Conservation (phyloP, 2,329 filamentous ascomycete genomes). For the Xylaria polymorpha region DNA sequence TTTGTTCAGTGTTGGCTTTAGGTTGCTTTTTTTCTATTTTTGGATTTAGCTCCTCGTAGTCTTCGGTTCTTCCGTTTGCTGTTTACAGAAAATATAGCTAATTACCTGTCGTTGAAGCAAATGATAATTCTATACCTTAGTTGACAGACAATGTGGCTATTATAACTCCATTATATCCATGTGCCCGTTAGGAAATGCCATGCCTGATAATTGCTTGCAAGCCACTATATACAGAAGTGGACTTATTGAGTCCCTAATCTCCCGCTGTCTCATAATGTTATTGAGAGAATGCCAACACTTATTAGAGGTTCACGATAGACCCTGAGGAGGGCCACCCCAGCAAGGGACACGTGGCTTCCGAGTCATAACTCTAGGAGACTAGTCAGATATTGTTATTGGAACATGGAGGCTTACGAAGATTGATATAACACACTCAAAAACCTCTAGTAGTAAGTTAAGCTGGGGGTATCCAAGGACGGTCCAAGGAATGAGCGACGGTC, state of each 20-base stretch:
- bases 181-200: too few species aligned
- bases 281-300: not conserved
- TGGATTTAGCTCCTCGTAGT: not conserved
- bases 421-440: not conserved
- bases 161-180: not conserved
- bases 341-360: not conserved
- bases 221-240: not conserved
- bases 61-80: not conserved
- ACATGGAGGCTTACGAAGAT: too few species aligned
- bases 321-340: not conserved
- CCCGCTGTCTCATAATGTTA: not conserved
- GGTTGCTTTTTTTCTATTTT: not conserved
- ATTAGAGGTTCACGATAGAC: not conserved
- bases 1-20: not conserved
- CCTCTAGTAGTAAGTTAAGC: not conserved
- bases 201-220: not conserved
- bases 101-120: not conserved
- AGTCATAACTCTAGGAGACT: not conserved
- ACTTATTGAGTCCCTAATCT: not conserved
- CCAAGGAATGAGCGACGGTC: constrained; percentile 26
- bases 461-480: constrained; percentile 9
- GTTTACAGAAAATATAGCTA: not conserved
- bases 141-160: not conserved
- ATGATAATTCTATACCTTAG: not conserved
- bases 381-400: not conserved